Conservation (phyloP, 257 asterid species). For the Leonotis leonurus region DNA sequence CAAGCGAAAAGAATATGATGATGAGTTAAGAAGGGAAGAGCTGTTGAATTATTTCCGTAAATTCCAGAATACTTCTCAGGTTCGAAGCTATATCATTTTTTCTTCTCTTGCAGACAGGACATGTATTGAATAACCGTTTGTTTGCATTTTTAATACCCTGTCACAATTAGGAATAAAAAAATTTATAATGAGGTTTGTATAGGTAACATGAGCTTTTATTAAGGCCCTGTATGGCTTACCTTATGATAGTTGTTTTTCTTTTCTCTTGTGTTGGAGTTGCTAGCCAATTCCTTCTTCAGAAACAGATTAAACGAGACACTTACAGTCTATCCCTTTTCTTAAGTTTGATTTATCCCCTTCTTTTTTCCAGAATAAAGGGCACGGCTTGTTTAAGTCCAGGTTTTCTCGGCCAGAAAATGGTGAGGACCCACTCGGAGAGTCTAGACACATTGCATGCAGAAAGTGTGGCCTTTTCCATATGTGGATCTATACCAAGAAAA, state of each 20-base stretch:
- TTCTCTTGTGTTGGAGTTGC: not conserved
- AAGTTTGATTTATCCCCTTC: slow-evolving; percentile 6
- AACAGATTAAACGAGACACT: not conserved
- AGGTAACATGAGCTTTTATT: not conserved
- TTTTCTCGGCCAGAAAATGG: slow-evolving; percentile 44
- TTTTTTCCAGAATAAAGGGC: slow-evolving; percentile 53
- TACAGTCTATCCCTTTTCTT: slow-evolving; percentile 6
- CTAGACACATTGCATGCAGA: slow-evolving; percentile 71
- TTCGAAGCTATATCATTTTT: slow-evolving; percentile 22
- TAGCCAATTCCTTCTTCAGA: not conserved
- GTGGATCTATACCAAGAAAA: slow-evolving; percentile 67
- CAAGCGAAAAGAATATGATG: slow-evolving; percentile 84
- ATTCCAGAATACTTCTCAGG: slow-evolving; percentile 74
- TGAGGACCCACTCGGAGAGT: slow-evolving; percentile 50
- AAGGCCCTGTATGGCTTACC: not conserved
- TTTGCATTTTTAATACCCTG: not conserved
- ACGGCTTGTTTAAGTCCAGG: slow-evolving; percentile 41
- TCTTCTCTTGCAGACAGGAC: too few species aligned
- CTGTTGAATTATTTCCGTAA: slow-evolving; percentile 71
- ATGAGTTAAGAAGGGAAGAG: slow-evolving; percentile 86
- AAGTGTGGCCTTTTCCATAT: slow-evolving; percentile 77
- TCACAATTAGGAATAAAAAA: too few species aligned
- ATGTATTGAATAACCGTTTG: not conserved
- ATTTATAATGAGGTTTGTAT: not conserved
- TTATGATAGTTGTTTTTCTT: not conserved